Conservation (phyloP, 2,329 filamentous ascomycete species). For the Colletotrichum aenigma region DNA sequence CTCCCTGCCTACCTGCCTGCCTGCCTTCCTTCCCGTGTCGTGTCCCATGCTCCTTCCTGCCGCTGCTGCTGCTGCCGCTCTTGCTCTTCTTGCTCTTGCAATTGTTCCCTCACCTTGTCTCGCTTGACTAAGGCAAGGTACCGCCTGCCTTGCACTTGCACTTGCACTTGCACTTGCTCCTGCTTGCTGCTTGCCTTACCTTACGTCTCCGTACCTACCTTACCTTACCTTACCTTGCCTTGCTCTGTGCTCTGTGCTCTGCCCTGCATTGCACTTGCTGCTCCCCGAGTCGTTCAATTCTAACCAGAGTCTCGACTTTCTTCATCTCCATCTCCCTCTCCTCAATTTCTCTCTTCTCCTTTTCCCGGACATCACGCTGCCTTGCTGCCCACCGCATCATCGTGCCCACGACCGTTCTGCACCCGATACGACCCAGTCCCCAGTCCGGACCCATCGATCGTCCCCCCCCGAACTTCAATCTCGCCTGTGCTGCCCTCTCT, state of each 20-base stretch:
- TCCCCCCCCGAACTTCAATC: conserved; percentile 5
- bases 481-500: conserved; percentile 1
- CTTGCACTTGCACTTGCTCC: neutral
- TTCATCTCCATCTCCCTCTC: neutral
- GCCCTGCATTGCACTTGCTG: neutral
- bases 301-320: neutral
- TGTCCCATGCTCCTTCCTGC: neutral
- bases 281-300: neutral
- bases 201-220: neutral
- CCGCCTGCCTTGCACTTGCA: neutral
- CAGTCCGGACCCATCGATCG: conserved; percentile 10
- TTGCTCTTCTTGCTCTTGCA: neutral
- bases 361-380: neutral
- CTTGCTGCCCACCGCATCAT: neutral
- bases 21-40: neutral
- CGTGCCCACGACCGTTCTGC: neutral
- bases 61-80: too few species aligned
- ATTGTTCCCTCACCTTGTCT: neutral
- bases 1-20: neutral
- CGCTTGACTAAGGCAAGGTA: neutral
- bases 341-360: neutral
- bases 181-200: neutral
- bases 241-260: neutral
- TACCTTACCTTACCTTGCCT: neutral
- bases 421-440: neutral